phyloP scores from a whole-genome alignment of 176 grass and related monocot species.

The Zoysia japonica region DNA sequence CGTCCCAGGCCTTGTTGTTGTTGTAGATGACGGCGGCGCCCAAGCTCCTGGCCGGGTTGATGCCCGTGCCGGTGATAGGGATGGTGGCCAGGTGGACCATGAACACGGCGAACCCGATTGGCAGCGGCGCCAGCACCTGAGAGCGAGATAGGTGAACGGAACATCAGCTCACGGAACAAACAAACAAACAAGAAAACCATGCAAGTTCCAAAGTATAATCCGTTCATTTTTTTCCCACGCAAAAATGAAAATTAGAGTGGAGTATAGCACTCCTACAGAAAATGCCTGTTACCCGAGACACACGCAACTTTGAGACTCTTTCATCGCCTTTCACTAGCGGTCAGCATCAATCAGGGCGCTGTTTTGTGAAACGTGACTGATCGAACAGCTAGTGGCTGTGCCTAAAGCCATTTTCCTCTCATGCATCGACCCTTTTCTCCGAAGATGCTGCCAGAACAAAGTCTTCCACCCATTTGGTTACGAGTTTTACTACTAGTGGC shows the following conservation, averaged over 20 bases:
- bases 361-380: background rate
- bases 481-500: background rate
- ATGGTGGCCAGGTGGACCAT: constrained; percentile 93
- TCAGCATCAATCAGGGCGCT: constrained; percentile 10
- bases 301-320: background rate
- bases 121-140: constrained; percentile 81
- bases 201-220: background rate
- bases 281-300: background rate
- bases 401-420: background rate
- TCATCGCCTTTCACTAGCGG: background rate
- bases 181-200: background rate
- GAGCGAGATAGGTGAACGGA: background rate
- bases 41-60: constrained; percentile 83
- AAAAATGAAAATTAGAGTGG: too few species aligned
- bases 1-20: constrained; percentile 68
- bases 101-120: constrained; percentile 90
- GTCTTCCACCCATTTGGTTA: background rate
- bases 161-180: background rate
- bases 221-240: background rate
- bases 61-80: constrained; percentile 86
- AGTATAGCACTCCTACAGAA: too few species aligned
- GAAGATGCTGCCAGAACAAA: background rate
- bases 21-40: constrained; percentile 77
- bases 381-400: constrained; percentile 12
- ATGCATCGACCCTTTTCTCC: background rate